Conservation (phyloP, 2,329 filamentous ascomycete genomes). For the Aspergillus sp. region DNA sequence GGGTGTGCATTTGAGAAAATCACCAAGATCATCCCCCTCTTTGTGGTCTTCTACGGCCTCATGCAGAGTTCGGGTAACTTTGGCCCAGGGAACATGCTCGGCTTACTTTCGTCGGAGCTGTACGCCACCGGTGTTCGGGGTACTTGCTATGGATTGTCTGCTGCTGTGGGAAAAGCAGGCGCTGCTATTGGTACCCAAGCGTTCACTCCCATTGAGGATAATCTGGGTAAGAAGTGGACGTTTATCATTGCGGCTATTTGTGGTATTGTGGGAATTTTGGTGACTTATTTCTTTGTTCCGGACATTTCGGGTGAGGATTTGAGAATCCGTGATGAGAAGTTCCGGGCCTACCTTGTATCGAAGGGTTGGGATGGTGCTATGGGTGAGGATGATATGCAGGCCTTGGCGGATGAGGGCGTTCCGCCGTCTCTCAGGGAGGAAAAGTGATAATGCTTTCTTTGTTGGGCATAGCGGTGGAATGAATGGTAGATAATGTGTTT, state of each 20-base stretch:
- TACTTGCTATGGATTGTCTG: slow-evolving; percentile 1
- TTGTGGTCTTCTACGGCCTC: slow-evolving; percentile 6
- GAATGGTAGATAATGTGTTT: too few species aligned
- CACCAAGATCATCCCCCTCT: slow-evolving; percentile 6
- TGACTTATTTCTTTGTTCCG: slow-evolving; percentile 5
- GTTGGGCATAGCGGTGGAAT: too few species aligned
- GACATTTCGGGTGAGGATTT: slow-evolving; percentile 4
- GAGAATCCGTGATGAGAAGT: slow-evolving; percentile 3
- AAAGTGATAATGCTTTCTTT: neutral
- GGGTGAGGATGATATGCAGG: slow-evolving; percentile 4
- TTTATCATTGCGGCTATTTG: slow-evolving; percentile 8
- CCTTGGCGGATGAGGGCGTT: neutral
- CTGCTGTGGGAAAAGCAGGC: slow-evolving; percentile 1
- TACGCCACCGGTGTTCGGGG: slow-evolving; percentile 4
- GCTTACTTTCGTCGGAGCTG: neutral
- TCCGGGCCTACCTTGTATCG: neutral
- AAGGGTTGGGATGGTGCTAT: slow-evolving; percentile 2
- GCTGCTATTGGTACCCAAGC: slow-evolving; percentile 7
- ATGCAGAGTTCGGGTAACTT: slow-evolving; percentile 6
- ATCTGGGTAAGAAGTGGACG: slow-evolving; percentile 4
- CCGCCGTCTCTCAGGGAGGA: neutral
- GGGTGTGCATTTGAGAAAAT: slow-evolving; percentile 5
- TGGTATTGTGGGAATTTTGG: neutral
- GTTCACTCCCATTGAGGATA: slow-evolving; percentile 1
- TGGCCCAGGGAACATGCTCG: neutral